Evolutionary conservation across 495 filamentous ascomycete genomes (phyloP).

Genomic region (Penicillium mononematosum): DNA sequence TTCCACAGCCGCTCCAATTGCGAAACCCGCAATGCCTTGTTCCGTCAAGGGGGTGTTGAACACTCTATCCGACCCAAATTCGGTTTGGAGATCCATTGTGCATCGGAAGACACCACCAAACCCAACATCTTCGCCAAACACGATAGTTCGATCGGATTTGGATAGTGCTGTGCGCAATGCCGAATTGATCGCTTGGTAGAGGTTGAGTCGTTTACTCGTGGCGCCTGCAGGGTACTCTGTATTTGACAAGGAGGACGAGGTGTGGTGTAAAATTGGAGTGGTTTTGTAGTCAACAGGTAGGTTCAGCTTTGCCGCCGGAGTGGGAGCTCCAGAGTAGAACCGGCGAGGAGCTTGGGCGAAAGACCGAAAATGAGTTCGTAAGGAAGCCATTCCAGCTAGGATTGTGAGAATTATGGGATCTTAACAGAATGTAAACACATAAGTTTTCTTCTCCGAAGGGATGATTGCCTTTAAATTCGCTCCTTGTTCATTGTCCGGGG

Average conservation of each 20-base stretch:
- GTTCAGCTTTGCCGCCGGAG: constrained; percentile 66
- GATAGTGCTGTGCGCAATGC: constrained; percentile 80
- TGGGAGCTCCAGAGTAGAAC: constrained; percentile 31
- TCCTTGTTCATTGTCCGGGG: constrained; percentile 13
- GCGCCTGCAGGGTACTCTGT: constrained; percentile 64
- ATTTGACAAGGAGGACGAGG: constrained; percentile 65
- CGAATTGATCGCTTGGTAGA: constrained; percentile 90
- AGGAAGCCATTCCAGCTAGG: constrained; percentile 15
- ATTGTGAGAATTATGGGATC: background rate
- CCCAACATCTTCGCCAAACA: constrained; percentile 96
- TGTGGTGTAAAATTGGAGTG: constrained; percentile 78
- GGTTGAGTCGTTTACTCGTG: constrained; percentile 78
- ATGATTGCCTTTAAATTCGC: constrained; percentile 15
- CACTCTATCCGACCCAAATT: constrained; percentile 83
- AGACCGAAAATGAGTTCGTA: constrained; percentile 17
- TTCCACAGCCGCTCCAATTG: constrained; percentile 82
- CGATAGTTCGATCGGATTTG: constrained; percentile 77
- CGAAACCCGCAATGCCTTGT: constrained; percentile 94
- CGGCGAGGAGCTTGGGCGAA: constrained; percentile 17
- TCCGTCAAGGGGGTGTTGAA: constrained; percentile 97
- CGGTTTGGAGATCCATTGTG: constrained; percentile 82
- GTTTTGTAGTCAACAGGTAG: constrained; percentile 84
- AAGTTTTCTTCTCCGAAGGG: background rate
- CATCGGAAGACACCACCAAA: constrained; percentile 98
- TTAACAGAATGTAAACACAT: constrained; percentile 8